Base-by-base conservation (phyloP, 2,329 filamentous ascomycete species). In the Sclerotinia nivalis region DNA sequence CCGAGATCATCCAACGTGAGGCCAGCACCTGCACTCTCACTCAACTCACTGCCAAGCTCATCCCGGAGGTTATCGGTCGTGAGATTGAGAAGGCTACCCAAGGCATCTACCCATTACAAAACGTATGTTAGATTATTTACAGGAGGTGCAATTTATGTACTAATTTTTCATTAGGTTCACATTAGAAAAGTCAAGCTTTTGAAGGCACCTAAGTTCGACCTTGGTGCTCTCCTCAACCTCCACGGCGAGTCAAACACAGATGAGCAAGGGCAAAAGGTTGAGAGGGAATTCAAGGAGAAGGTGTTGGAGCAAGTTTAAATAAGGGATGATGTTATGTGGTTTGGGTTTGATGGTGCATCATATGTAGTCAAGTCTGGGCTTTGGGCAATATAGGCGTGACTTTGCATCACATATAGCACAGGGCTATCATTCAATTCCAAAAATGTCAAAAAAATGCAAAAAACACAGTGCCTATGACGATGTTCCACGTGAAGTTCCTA, bases 161-260 rank as follows among this genome's bases (percentile, higher is more conserved):
- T 85, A 76, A 85, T 75, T 71, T 73, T n/a, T 31, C 31, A 74
- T 13, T 78, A 98, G 94, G 94, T 98, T 81, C 96, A 99, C 88
- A 97, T 99, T 85, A 94, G 96, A 85, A 99, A 99, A 90, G 95
- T 99, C 81, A 99, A 99, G 91, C 92, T 99, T 79, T 88, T 99
- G 79, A 99, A 99, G 91, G 84, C 91, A 77, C 96, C 96, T 82
- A 99, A 99, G 89, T 98, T 99, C 87, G 96, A 99, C 82, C 91
- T 99, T 76, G 96, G 96, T 84, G 91, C 93, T 79, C 89, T 99
- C 78, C 91, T 99, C 84, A 91, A 91, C 83, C 91, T 99, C 80
- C 96, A 99, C 87, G 96, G 96, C 85, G 96, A 99, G 89, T 96
- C 94, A 74, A 91, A 89, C 81, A 94, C 93, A 79, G 94, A 98